Percentiles rank a stretch among this genome's conserved stretches.
Conservation (phyloP, 495 filamentous ascomycete species). For the Trichoderma erinaceum region DNA sequence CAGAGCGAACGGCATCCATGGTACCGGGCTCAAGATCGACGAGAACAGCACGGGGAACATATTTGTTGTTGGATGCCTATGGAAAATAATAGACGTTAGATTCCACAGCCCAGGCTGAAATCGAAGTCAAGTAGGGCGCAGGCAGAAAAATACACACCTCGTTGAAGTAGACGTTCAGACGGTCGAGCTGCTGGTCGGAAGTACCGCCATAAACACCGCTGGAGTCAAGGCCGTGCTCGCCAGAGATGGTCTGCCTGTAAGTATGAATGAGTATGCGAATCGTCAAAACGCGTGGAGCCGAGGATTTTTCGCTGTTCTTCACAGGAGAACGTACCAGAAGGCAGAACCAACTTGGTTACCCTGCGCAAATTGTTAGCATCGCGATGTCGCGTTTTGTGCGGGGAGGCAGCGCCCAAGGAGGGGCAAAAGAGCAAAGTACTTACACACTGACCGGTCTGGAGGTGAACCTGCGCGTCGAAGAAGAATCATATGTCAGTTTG, state of each 20-base stretch:
- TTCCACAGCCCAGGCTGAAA: not conserved
- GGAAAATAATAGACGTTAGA: not conserved
- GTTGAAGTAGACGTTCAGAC: conserved; percentile 99
- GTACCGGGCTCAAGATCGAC: conserved; percentile 98
- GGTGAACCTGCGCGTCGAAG: conserved; percentile 70
- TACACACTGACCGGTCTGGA: conserved; percentile 99
- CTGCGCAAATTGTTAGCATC: conserved; percentile 43
- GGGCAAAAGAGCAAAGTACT: conserved; percentile 36
- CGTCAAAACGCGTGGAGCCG: not conserved
- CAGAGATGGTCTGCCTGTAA: conserved; percentile 76
- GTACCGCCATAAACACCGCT: conserved; percentile 91
- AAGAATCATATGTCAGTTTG: conserved; percentile 31
- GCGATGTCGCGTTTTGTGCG: conserved; percentile 22
- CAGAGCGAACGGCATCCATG: conserved; percentile 99
- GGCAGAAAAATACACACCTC: conserved; percentile 56
- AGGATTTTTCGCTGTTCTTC: not conserved
- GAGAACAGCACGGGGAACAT: conserved; percentile 97
- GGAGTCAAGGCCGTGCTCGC: conserved; percentile 97
- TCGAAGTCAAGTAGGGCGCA: not conserved
- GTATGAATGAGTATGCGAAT: not conserved
- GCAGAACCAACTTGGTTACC: conserved; percentile 99
- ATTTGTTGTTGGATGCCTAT: conserved; percentile 93
- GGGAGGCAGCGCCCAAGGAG: conserved; percentile 20
- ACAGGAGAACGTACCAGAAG: conserved; percentile 57
- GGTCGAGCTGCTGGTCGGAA: conserved; percentile 97